These are phyloP conservation scores for Nannizzia gypsea DNA, from an alignment of 2,329 filamentous ascomycete species.

Conservation along the genomic window DNA sequence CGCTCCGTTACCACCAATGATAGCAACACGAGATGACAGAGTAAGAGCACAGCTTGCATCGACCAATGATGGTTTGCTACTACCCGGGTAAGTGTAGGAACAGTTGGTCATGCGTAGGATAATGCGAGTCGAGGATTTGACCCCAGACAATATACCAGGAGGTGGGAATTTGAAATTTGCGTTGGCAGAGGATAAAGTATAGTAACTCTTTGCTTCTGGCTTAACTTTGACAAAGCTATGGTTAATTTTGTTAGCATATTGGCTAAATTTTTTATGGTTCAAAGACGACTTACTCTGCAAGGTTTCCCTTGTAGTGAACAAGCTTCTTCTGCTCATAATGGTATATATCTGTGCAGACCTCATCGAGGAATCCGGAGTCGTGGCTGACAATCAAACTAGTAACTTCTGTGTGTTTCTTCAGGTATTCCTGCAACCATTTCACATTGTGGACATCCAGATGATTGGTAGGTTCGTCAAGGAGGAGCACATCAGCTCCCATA, in stretches of 20 bases:
- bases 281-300: slow-evolving; percentile 28
- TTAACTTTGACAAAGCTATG: slow-evolving; percentile 66
- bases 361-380: slow-evolving; percentile 94
- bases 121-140: slow-evolving; percentile 86
- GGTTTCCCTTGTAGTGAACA: slow-evolving; percentile 40
- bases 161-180: slow-evolving; percentile 98
- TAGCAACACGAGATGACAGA: slow-evolving; percentile 84
- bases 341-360: slow-evolving; percentile 96
- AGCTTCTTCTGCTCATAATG: slow-evolving; percentile 99
- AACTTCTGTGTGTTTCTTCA: slow-evolving; percentile 91
- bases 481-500: slow-evolving; percentile 86
- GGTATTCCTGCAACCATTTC: slow-evolving; percentile 87
- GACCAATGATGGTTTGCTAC: slow-evolving; percentile 71
- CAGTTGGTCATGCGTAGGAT: slow-evolving; percentile 92
- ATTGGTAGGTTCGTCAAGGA: slow-evolving; percentile 98
- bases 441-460: slow-evolving; percentile 95
- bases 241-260: slow-evolving; percentile 11
- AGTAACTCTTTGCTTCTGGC: slow-evolving; percentile 95
- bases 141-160: slow-evolving; percentile 83
- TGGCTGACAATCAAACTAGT: slow-evolving; percentile 96
- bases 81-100: slow-evolving; percentile 85
- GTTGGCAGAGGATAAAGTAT: slow-evolving; percentile 77
- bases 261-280: not conserved
- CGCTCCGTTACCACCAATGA: slow-evolving; percentile 94
- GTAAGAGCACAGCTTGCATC: slow-evolving; percentile 82